Evolutionary conservation across 2,329 filamentous ascomycete genomes (phyloP), one percentile per base, ranked within the genome.

Genomic region (Pestalotiopsis sp.): DNA sequence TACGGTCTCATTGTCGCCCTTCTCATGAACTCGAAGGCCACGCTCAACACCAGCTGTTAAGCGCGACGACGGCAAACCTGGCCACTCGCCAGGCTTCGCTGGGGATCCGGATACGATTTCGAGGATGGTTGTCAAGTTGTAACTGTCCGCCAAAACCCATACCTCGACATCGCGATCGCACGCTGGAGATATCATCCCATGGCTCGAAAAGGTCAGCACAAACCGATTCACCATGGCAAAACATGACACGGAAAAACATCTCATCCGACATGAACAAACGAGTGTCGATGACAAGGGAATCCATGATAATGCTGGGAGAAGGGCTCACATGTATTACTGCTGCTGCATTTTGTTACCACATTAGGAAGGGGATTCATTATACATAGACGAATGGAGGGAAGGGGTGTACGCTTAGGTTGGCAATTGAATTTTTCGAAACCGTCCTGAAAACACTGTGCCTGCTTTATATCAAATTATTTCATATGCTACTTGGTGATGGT

Each of bases 1-100:
- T 99, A 99, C 86, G 96, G 96, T 82, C 89, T 99, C 79, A 99
- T 99, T 82, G 96, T 99, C 75, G 96, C 96, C 73, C 92, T 99
- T 79, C 91, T 99, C 80, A 99, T 99, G 97, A 99, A 98, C 93
- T 97, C 96, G 69, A 97, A 96, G 87, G 93, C 92, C 52, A 84
- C 83, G 70, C 83, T 90, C 75, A 88, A 91, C 77, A 87, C 86
- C 75, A 80, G 74, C 70, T 94, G 92, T 83, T 90, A 89, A 84
- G 20, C 38, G 38, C 71, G 49, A 17, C 25, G 17, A 38, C 31
- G 25, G 17, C 25, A 5, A 62, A 62, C 36, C 59, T 62, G 59
- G 59, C 36, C 5, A 41, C 4, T 20, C 45, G 45, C 27, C 31
- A 36, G 59, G 59, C 27, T 62, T 39, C 31, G 31, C 31, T 39